Evolutionary conservation across 2,329 filamentous ascomycete genomes (phyloP).

Genomic region (Sporothrix globosa): DNA sequence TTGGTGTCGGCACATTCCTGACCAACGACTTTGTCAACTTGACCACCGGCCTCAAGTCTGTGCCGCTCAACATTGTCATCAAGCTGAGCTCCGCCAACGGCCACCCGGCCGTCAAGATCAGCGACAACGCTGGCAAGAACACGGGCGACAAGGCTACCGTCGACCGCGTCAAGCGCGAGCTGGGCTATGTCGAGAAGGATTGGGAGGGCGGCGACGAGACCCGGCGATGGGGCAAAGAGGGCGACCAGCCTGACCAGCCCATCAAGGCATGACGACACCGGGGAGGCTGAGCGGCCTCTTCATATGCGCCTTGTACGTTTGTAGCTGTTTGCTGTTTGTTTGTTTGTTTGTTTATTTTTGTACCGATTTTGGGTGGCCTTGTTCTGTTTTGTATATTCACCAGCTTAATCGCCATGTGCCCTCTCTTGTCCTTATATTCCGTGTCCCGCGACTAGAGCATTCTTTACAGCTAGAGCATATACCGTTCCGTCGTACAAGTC

Average conservation of each 20-base stretch:
- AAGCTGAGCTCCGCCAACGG: slow-evolving; percentile 87
- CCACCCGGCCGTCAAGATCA: slow-evolving; percentile 87
- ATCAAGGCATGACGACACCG: slow-evolving; percentile 8
- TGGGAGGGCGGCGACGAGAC: slow-evolving; percentile 87
- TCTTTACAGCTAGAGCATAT: slow-evolving; percentile 15
- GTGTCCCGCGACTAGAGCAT: slow-evolving; percentile 12
- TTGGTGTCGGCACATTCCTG: slow-evolving; percentile 93
- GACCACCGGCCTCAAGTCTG: slow-evolving; percentile 77
- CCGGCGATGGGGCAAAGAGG: slow-evolving; percentile 72
- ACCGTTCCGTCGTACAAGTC: slow-evolving; percentile 3
- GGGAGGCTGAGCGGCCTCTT: not conserved
- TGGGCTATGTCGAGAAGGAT: slow-evolving; percentile 82
- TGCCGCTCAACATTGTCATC: slow-evolving; percentile 95
- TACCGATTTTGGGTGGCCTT: not conserved
- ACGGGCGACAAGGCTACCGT: slow-evolving; percentile 83
- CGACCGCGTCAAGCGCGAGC: slow-evolving; percentile 76
- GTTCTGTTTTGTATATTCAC: not conserved
- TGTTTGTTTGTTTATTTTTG: not conserved
- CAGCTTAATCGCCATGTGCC: not conserved
- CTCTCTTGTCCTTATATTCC: not conserved
- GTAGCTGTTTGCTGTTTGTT: not conserved
- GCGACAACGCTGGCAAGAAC: slow-evolving; percentile 89
- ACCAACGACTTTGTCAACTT: slow-evolving; percentile 88
- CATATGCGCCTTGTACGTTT: too few relatives aligned
- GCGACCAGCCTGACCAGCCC: slow-evolving; percentile 34